Evolutionary conservation across 352 stramenopile genomes (phyloP), one percentile per base, ranked within the genome.

Genomic region (Pythium guiyangense): DNA sequence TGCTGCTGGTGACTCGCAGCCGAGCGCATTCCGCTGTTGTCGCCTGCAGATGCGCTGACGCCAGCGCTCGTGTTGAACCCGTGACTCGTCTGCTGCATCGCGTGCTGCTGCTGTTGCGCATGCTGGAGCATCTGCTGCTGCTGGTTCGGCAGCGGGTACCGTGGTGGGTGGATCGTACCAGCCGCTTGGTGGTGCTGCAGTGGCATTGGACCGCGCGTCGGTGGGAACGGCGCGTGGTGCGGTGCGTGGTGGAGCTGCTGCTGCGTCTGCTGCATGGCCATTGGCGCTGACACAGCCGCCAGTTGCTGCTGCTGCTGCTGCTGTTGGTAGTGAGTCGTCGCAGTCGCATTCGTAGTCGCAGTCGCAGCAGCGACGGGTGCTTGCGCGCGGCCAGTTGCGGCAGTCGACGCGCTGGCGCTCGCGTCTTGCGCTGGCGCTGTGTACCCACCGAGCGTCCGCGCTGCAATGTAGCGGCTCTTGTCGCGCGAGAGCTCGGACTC

Each of bases 401-500:
- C 39, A 1, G 49, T 44, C 15, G 3, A 6, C 29, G 48, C 27
- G 10, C 22, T 31, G 39, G 34, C 34, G 35, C 14, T 57, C 4
- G 31, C 22, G 40, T 34, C 29, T 34, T 34, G 29, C 29, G n/a
- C n/a, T n/a, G 29, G 14, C 57, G 58, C 35, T 10, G 31, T 59
- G 51, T 75, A 84, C 43, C 62, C 60, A 0, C 53, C 62, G 25
- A 59, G 37, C 34, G 59, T 54, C 25, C 74, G 61, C 18, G 71
- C 58, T 0, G 71, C 54, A 9, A 80, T 69, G 63, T 81, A 88
- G 18, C 76, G 72, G 37, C 74, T 84, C 52, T 91, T 88, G 52
- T 91, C 83, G 34, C 77, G 69, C 6, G 76, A 90, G 9, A 93
- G 67, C 57, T 95, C 83, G 31, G 74, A 90, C 61, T 95, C 82